These are phyloP conservation scores for Colletotrichum eremochloae DNA, from an alignment of 2,329 filamentous ascomycete genomes.

Conservation along the genomic window DNA sequence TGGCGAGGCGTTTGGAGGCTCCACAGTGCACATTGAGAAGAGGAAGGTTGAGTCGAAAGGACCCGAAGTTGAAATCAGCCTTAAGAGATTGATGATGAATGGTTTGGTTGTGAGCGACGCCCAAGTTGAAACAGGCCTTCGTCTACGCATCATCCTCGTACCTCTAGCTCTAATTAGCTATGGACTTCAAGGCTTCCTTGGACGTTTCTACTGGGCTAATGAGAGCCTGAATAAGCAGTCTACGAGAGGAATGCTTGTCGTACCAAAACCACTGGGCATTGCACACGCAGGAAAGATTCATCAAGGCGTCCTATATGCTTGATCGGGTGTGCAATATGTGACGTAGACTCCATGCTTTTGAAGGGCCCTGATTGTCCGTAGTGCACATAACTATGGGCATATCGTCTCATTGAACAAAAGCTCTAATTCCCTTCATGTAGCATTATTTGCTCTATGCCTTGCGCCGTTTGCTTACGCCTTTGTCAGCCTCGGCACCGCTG, in stretches of 20 bases:
- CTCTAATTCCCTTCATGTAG: neutral
- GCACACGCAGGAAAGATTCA: neutral
- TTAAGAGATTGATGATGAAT: neutral
- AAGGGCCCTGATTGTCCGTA: neutral
- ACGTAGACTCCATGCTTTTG: constrained; percentile 1
- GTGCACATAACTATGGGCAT: neutral
- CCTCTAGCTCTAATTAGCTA: neutral
- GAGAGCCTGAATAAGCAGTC: neutral
- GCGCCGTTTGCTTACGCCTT: constrained; percentile 61
- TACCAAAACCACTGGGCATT: neutral
- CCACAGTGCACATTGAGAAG: constrained; percentile 1
- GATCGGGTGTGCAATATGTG: neutral
- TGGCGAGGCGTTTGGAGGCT: constrained; percentile 30
- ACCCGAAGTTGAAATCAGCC: neutral
- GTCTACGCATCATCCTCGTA: neutral
- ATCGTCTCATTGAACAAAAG: neutral
- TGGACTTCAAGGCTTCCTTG: neutral
- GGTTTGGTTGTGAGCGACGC: neutral
- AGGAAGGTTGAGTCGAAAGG: neutral
- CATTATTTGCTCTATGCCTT: constrained; percentile 53
- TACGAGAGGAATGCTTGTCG: neutral
- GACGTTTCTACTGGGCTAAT: no score
- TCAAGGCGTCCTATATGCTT: neutral
- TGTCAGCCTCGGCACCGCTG: constrained; percentile 52
- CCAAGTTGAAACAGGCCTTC: neutral